phyloP scores from a whole-genome alignment of 352 stramenopile genomes.

The Pythium rhizo-oryzae region DNA sequence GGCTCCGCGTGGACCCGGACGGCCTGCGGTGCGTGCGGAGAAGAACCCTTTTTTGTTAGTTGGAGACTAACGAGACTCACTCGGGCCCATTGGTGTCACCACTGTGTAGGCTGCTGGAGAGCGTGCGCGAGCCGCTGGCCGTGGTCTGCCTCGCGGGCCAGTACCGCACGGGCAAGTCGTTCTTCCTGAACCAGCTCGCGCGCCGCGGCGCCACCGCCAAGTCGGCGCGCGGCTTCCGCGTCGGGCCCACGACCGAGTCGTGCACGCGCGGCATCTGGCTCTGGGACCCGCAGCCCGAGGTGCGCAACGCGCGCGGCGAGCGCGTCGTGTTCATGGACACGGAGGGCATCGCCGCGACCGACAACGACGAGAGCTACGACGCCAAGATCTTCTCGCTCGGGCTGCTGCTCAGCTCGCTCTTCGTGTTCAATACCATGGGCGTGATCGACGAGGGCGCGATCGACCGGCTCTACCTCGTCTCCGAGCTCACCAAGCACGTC shows the following conservation, averaged over 20 bases:
- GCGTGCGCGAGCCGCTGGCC: slow-evolving; percentile 67
- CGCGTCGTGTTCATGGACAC: slow-evolving; percentile 85
- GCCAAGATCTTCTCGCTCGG: slow-evolving; percentile 88
- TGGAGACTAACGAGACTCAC: background rate
- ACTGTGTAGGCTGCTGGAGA: slow-evolving; percentile 58
- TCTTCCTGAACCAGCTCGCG: slow-evolving; percentile 87
- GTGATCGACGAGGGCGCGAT: slow-evolving; percentile 89
- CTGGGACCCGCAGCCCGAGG: slow-evolving; percentile 59
- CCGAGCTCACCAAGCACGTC: slow-evolving; percentile 84
- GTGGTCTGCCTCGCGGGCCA: slow-evolving; percentile 81
- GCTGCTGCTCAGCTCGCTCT: slow-evolving; percentile 77
- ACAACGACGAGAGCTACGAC: slow-evolving; percentile 89
- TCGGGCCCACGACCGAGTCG: slow-evolving; percentile 83
- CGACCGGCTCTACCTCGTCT: slow-evolving; percentile 83
- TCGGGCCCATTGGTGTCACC: background rate
- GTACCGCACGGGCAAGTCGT: slow-evolving; percentile 88
- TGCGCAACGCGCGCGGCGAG: slow-evolving; percentile 63
- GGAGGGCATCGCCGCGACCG: slow-evolving; percentile 81
- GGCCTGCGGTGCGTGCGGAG: slow-evolving; percentile 43
- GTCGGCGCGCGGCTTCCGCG: slow-evolving; percentile 51
- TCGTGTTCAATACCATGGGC: slow-evolving; percentile 90
- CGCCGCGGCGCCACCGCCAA: background rate
- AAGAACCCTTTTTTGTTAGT: no score
- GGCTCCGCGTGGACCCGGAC: slow-evolving; percentile 55
- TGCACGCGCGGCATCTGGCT: slow-evolving; percentile 88